Conservation (phyloP, 1,284 basidiomycete species). For the Trametes polyzona region DNA sequence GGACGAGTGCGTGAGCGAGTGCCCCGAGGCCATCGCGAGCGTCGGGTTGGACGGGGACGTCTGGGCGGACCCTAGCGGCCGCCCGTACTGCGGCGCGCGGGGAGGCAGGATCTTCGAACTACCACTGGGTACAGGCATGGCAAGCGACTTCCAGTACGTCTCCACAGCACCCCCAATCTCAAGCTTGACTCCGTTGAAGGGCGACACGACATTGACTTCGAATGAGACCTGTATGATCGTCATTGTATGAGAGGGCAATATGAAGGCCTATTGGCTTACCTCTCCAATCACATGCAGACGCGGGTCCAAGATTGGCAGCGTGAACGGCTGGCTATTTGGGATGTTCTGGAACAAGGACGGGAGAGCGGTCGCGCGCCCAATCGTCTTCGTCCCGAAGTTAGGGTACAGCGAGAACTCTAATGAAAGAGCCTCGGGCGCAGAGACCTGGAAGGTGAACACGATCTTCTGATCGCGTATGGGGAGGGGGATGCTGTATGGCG, state of each 20-base stretch:
- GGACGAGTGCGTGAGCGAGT: constrained; percentile 81
- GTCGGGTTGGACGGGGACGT: constrained; percentile 68
- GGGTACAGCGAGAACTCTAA: constrained; percentile 97
- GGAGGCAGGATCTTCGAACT: constrained; percentile 31
- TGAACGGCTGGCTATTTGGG: constrained; percentile 59
- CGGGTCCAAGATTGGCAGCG: constrained; percentile 89
- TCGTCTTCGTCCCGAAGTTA: constrained; percentile 97
- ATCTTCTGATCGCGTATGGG: constrained; percentile 84
- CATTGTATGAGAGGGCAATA: too few relatives aligned
- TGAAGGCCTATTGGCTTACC: constrained; percentile 46
- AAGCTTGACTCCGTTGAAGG: constrained; percentile 93
- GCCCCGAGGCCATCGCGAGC: constrained; percentile 45
- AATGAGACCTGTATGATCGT: constrained; percentile 79
- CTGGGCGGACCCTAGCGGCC: constrained; percentile 54
- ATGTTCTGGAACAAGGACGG: constrained; percentile 74
- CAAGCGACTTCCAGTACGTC: constrained; percentile 96
- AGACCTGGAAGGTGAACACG: constrained; percentile 89
- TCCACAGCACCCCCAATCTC: constrained; percentile 95
- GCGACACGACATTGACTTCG: constrained; percentile 86
- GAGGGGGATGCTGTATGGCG: constrained; percentile 87
- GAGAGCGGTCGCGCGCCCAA: constrained; percentile 90
- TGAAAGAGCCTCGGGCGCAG: constrained; percentile 73
- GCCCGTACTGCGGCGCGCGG: constrained; percentile 34
- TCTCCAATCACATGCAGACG: constrained; percentile 95
- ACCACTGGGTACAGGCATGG: constrained; percentile 45